These are phyloP conservation scores for Populus hybrid DNA, from an alignment of 441 rosid species.

Conservation along the genomic window DNA sequence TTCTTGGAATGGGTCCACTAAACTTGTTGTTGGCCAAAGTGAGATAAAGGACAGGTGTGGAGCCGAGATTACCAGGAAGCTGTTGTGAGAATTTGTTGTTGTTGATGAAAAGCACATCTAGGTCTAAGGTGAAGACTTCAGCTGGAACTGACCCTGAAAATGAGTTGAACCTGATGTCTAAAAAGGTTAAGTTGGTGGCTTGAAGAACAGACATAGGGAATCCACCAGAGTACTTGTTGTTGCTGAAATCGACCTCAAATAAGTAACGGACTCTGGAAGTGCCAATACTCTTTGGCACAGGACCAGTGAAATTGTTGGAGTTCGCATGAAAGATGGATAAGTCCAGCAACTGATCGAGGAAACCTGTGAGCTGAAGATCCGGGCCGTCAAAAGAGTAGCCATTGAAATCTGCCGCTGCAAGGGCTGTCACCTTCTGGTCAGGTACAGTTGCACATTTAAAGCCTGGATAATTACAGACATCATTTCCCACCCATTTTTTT, in stretches of 20 bases:
- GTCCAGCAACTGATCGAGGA: conserved; percentile 28
- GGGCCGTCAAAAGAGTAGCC: conserved; percentile 20
- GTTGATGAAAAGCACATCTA: conserved; percentile 48
- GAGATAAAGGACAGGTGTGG: conserved; percentile 37
- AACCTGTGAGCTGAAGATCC: conserved; percentile 15
- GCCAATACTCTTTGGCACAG: conserved; percentile 9
- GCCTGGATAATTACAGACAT: conserved; percentile 39
- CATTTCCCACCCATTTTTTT: conserved; percentile 17
- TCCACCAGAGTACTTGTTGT: conserved; percentile 32
- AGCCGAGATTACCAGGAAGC: conserved; percentile 43
- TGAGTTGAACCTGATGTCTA: conserved; percentile 48
- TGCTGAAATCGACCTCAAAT: conserved; percentile 52
- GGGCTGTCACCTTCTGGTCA: conserved; percentile 4
- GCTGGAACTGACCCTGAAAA: conserved; percentile 31
- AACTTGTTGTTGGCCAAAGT: conserved; percentile 52
- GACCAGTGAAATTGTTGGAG: conserved; percentile 36
- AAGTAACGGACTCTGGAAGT: conserved; percentile 17
- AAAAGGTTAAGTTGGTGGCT: conserved; percentile 30
- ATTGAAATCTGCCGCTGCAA: conserved; percentile 45
- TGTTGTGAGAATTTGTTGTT: conserved; percentile 32
- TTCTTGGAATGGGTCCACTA: conserved; percentile 37
- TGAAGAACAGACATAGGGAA: conserved; percentile 34
- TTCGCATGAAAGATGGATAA: conserved; percentile 51
- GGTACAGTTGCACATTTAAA: conserved; percentile 33
- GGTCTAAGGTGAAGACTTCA: conserved; percentile 30